A percentile compares a stretch with the other conserved stretches of the same genome.
Conservation (phyloP, 441 rosid genomes). For the Bocquillonia castaneifolia region DNA sequence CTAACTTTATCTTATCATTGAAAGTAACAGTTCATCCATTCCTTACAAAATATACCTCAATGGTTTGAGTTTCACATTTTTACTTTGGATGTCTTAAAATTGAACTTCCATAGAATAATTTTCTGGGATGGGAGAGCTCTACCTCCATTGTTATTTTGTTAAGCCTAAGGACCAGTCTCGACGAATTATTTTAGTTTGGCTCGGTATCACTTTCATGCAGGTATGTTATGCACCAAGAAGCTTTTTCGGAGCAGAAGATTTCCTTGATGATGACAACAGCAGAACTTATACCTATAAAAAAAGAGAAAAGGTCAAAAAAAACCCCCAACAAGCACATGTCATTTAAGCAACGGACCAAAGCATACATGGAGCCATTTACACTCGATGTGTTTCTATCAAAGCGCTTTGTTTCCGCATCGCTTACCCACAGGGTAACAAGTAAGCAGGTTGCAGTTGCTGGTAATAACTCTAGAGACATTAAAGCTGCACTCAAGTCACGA, state of each 20-base stretch:
- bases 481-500: conserved; percentile 68
- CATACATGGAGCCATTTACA: conserved; percentile 88
- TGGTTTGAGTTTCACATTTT: not conserved
- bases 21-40: not conserved
- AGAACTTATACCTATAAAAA: conserved; percentile 79
- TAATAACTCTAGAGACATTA: conserved; percentile 82
- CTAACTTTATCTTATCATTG: not conserved
- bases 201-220: conserved; percentile 30
- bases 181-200: not conserved
- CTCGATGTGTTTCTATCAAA: conserved; percentile 80
- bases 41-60: not conserved
- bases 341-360: conserved; percentile 76
- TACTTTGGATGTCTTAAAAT: not conserved
- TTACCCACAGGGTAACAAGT: conserved; percentile 78
- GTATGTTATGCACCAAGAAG: conserved; percentile 62
- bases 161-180: not conserved
- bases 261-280: conserved; percentile 76
- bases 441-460: conserved; percentile 92
- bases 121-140: not conserved
- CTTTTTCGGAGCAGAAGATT: conserved; percentile 92
- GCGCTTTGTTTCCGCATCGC: conserved; percentile 81
- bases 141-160: not conserved
- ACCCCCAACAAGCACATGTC: conserved; percentile 69
- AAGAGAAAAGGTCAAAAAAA: conserved; percentile 67
- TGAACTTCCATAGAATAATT: not conserved